These are phyloP conservation scores for Dryas octopetala DNA, from an alignment of 306 rosid genomes.

Conservation along the genomic window DNA sequence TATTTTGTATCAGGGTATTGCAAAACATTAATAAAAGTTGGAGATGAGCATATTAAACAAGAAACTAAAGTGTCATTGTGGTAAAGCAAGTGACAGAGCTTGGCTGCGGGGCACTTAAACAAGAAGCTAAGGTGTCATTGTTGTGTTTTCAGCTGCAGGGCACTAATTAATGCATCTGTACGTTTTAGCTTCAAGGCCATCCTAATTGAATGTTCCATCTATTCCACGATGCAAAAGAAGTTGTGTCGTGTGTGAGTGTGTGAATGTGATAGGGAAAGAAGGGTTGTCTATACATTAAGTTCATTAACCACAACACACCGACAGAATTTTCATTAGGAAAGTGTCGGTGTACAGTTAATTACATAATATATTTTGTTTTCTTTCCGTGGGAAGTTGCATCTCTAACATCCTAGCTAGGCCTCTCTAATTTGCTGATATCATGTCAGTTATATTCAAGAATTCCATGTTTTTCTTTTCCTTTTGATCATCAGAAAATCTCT, in stretches of 20 bases:
- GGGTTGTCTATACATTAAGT: slow-evolving; percentile 9
- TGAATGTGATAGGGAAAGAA: slow-evolving; percentile 18
- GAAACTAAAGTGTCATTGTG: background rate
- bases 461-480: background rate
- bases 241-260: background rate
- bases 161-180: background rate
- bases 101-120: background rate
- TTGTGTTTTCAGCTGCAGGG: background rate
- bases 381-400: background rate
- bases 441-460: background rate
- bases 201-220: background rate
- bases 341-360: slow-evolving; percentile 54
- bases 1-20: too few relatives aligned
- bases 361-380: background rate
- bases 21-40: too few relatives aligned
- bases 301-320: slow-evolving; percentile 26
- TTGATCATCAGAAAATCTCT: background rate
- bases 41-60: background rate
- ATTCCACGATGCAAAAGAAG: slow-evolving; percentile 11
- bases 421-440: background rate
- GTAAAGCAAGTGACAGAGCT: too few relatives aligned
- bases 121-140: background rate
- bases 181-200: background rate
- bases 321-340: slow-evolving; percentile 35
- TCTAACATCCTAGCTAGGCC: too few relatives aligned